phyloP scores from a whole-genome alignment of 225 moss, liverwort and hornwort genomes.

The Anthoceros angustus region DNA sequence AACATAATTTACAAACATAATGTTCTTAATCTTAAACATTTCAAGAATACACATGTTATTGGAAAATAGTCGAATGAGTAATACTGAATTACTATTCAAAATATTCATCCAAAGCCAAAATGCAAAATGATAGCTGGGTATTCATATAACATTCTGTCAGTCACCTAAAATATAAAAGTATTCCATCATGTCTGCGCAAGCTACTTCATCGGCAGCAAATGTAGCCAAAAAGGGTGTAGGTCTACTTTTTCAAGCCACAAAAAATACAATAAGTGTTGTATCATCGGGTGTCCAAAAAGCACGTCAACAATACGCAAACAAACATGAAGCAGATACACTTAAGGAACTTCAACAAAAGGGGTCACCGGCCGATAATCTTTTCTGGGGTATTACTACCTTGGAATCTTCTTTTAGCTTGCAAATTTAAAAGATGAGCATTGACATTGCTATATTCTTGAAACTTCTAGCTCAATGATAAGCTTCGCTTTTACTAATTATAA shows the following conservation, averaged over 20 bases:
- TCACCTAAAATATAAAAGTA: no score
- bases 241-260: neutral
- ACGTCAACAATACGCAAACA: conserved; percentile 1
- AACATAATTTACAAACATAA: neutral
- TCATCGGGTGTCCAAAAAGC: neutral
- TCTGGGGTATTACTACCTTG: neutral
- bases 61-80: no score
- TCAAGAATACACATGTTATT: no score
- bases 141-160: no score
- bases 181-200: neutral
- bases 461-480: no score
- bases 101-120: no score
- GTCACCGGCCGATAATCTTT: neutral
- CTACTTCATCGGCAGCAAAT: neutral
- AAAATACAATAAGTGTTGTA: neutral
- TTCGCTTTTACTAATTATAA: neutral
- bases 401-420: neutral
- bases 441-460: no score
- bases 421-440: no score
- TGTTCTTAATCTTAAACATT: no score
- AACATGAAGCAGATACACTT: neutral
- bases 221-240: neutral
- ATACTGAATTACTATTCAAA: neutral
- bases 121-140: no score
- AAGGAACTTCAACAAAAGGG: neutral